phyloP scores from a whole-genome alignment of 192 early-diverging fungal genomes.

The Coemansia sp. region DNA sequence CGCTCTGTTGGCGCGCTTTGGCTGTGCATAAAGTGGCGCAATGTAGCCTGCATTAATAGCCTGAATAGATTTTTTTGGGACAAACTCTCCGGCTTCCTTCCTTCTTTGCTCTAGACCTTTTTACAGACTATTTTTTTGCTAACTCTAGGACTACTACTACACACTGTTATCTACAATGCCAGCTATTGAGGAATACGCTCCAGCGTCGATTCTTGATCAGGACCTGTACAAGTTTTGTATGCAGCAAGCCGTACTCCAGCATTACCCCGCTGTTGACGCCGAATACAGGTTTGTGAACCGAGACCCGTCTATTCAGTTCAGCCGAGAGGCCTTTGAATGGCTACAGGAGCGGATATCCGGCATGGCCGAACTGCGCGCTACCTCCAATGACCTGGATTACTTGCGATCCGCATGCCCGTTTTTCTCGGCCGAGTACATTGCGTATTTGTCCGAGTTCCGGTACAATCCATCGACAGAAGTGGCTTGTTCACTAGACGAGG shows the following conservation, averaged over 20 bases:
- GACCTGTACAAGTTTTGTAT: conserved; percentile 84
- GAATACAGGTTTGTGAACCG: conserved; percentile 70
- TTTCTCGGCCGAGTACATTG: conserved; percentile 57
- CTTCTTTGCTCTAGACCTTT: neutral
- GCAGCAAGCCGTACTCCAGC: conserved; percentile 73
- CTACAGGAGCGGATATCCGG: conserved; percentile 44
- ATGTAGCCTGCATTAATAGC: neutral
- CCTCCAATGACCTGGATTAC: conserved; percentile 40
- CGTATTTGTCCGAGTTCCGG: conserved; percentile 59
- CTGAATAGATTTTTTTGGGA: neutral
- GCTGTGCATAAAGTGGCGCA: neutral
- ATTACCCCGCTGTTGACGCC: conserved; percentile 61
- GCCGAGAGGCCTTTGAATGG: conserved; percentile 45
- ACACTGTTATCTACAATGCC: neutral
- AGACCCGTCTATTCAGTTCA: conserved; percentile 47
- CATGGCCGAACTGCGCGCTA: conserved; percentile 11
- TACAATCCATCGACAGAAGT: conserved; percentile 40
- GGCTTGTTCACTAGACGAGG: conserved; percentile 15
- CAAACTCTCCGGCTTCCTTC: neutral
- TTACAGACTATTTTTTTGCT: neutral
- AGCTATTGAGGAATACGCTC: conserved; percentile 11
- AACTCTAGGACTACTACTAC: neutral
- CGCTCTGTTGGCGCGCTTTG: conserved; percentile 35
- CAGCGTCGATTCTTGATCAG: conserved; percentile 71
- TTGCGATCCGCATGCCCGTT: conserved; percentile 54